These are phyloP conservation scores for Solanum tarijense DNA, from an alignment of 257 asterid genomes.

Conservation along the genomic window DNA sequence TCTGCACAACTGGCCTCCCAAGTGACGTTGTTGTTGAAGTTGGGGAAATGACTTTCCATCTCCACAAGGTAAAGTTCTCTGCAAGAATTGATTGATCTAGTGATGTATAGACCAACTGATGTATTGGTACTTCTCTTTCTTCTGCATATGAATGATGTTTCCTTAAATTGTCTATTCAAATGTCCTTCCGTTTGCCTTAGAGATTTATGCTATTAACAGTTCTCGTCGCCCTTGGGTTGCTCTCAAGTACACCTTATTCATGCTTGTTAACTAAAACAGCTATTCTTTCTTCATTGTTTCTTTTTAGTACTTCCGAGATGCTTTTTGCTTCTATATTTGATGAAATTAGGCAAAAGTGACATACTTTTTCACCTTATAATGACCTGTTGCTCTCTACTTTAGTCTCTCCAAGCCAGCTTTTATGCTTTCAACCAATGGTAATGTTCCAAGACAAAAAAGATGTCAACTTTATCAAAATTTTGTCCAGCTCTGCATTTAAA, in stretches of 20 bases:
- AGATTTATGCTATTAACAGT: neutral
- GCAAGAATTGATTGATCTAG: neutral
- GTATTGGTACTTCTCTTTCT: neutral
- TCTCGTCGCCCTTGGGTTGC: neutral
- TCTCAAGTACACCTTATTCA: neutral
- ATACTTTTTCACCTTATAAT: neutral
- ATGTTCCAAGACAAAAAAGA: neutral
- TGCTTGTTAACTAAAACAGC: neutral
- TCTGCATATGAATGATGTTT: neutral
- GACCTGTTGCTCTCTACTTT: neutral
- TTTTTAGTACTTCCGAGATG: neutral
- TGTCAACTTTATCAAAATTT: neutral
- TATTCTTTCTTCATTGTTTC: neutral
- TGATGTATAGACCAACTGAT: neutral
- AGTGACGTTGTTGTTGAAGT: conserved; percentile 89
- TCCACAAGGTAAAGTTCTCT: conserved; percentile 63
- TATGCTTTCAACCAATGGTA: neutral
- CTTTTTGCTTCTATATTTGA: neutral
- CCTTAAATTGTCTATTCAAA: neutral
- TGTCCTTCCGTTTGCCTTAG: neutral
- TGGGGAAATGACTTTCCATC: conserved; percentile 97
- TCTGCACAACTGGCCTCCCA: conserved; percentile 93
- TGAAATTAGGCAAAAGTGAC: neutral
- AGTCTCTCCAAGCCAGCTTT: neutral
- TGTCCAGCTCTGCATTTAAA: neutral